Evolutionary conservation across 257 asterid species (phyloP).

Genomic region (Plantago elongata): DNA sequence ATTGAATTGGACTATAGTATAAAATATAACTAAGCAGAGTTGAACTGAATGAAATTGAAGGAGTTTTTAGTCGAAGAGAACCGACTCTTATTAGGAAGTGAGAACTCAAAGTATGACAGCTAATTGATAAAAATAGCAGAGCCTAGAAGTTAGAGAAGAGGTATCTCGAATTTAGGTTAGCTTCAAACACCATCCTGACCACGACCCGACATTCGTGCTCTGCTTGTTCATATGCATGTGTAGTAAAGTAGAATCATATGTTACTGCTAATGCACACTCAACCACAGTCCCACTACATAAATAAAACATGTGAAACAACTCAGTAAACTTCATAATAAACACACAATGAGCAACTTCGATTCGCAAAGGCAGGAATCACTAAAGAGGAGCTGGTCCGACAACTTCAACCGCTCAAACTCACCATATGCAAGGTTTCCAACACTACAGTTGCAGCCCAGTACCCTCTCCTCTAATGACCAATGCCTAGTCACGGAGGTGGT

Average conservation of each 20-base stretch:
- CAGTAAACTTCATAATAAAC: not conserved
- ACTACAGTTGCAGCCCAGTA: constrained; percentile 9
- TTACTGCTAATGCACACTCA: not conserved
- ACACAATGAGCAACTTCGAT: constrained; percentile 46
- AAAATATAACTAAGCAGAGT: too few relatives aligned
- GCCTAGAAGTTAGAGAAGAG: constrained; percentile 37
- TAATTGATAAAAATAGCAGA: constrained; percentile 30
- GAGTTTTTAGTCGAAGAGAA: too few relatives aligned
- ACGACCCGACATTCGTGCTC: constrained; percentile 56
- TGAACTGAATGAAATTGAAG: too few relatives aligned
- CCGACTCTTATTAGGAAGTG: too few relatives aligned
- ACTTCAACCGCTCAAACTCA: constrained; percentile 15
- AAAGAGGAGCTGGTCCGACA: constrained; percentile 39
- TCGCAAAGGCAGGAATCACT: constrained; percentile 37
- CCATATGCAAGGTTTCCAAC: constrained; percentile 1
- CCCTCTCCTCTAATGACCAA: constrained; percentile 28
- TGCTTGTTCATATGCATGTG: constrained; percentile 11
- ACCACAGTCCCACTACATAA: not conserved
- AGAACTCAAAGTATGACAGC: constrained; percentile 6
- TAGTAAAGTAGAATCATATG: too few relatives aligned
- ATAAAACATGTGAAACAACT: not conserved
- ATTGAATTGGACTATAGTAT: too few relatives aligned
- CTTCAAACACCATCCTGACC: constrained; percentile 49
- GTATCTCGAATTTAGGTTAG: constrained; percentile 36
- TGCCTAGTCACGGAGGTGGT: constrained; percentile 47